Percentiles rank a stretch among this genome's conserved stretches.
phyloP scores from a whole-genome alignment of 2,329 filamentous ascomycete genomes.

The Sphaerulina populicola region DNA sequence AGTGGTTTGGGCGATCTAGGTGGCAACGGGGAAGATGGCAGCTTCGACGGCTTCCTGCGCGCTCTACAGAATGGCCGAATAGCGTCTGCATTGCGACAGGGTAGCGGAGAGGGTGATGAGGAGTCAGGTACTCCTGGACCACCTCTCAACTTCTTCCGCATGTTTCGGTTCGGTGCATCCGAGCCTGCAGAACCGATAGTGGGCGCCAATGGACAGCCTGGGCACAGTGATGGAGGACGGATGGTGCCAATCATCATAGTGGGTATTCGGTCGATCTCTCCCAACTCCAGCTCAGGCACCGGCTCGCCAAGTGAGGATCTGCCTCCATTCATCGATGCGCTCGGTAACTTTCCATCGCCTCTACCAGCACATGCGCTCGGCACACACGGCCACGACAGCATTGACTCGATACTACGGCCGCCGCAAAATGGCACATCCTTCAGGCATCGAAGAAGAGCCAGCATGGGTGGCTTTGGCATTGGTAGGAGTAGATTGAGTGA shows the following conservation, averaged over 20 bases:
- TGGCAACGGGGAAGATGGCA: slow-evolving; percentile 50
- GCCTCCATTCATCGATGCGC: slow-evolving; percentile 44
- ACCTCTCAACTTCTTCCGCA: slow-evolving; percentile 59
- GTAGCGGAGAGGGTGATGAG: slow-evolving; percentile 32
- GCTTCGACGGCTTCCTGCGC: slow-evolving; percentile 55
- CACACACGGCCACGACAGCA: slow-evolving; percentile 37
- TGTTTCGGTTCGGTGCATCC: slow-evolving; percentile 56
- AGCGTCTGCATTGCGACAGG: slow-evolving; percentile 48
- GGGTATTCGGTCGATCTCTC: slow-evolving; percentile 58
- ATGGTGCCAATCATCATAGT: slow-evolving; percentile 63
- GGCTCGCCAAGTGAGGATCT: slow-evolving; percentile 40
- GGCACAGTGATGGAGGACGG: slow-evolving; percentile 46
- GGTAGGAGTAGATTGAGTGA: slow-evolving; percentile 28
- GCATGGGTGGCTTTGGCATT: slow-evolving; percentile 44
- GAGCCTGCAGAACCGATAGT: slow-evolving; percentile 9
- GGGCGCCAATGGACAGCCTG: slow-evolving; percentile 24
- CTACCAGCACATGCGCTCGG: slow-evolving; percentile 29
- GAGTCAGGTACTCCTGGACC: slow-evolving; percentile 38
- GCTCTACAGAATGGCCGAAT: slow-evolving; percentile 54
- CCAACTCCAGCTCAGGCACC: slow-evolving; percentile 36
- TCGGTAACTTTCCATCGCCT: slow-evolving; percentile 42
- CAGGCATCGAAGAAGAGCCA: slow-evolving; percentile 46
- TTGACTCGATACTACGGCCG: slow-evolving; percentile 46
- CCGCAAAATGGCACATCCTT: slow-evolving; percentile 50
- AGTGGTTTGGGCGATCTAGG: slow-evolving; percentile 29